Conservation (phyloP, 208 protist species). For the Porcisia hertigi region DNA sequence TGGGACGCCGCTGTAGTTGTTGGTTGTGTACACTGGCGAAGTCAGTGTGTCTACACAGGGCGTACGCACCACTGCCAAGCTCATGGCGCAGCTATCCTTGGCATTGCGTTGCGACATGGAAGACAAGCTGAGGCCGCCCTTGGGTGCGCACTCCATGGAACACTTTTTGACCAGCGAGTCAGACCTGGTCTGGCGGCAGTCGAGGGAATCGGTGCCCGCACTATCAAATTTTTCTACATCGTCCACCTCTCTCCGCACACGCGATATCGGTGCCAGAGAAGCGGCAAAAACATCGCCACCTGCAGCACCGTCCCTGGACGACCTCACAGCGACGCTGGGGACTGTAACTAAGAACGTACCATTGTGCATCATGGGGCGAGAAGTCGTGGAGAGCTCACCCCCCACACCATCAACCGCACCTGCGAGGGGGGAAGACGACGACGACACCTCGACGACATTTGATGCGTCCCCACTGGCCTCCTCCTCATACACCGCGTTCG, state of each 20-base stretch:
- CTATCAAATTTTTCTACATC: background rate
- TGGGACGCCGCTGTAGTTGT: background rate
- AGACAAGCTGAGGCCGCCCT: background rate
- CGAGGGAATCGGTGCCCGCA: background rate
- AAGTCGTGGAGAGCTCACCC: slow-evolving; percentile 9
- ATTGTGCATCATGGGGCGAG: background rate
- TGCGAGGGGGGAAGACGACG: background rate
- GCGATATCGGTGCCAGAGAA: background rate
- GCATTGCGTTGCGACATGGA: slow-evolving; percentile 3
- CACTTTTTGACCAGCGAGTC: slow-evolving; percentile 6
- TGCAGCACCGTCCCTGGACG: background rate
- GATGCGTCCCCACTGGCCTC: background rate
- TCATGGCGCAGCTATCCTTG: background rate
- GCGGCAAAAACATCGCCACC: too few species aligned
- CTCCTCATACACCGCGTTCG: background rate
- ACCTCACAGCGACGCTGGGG: slow-evolving; percentile 1
- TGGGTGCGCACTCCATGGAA: slow-evolving; percentile 5
- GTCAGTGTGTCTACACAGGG: background rate
- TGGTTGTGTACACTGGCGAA: background rate
- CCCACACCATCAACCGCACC: background rate
- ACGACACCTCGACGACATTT: background rate
- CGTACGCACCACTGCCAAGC: background rate
- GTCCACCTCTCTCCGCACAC: slow-evolving; percentile 12
- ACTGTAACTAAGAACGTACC: background rate
- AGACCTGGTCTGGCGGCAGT: background rate